Evolutionary conservation across 176 grass and related monocot species (phyloP).

Genomic region (Carex parvula): DNA sequence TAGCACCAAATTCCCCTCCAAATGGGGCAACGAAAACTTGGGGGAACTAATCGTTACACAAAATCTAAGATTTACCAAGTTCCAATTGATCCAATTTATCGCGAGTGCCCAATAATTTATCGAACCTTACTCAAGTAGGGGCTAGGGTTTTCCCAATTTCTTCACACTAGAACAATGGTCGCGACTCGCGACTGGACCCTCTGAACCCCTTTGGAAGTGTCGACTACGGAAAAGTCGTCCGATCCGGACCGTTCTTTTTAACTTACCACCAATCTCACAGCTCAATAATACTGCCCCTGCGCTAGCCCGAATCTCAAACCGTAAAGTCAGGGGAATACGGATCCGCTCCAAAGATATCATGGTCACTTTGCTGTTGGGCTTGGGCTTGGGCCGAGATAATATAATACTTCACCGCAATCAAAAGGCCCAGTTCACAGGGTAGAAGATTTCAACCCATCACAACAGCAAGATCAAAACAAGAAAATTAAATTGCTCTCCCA

Average conservation of each 20-base stretch:
- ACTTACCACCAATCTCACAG: no score
- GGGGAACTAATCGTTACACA: neutral
- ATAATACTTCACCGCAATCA: no score
- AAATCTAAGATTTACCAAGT: no score
- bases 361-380: no score
- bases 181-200: conserved; percentile 3
- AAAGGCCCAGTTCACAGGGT: no score
- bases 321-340: neutral
- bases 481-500: no score
- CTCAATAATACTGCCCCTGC: no score
- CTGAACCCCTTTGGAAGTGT: neutral
- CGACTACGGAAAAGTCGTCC: neutral
- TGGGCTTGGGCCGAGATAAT: no score
- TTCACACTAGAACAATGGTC: neutral
- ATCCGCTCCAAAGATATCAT: neutral
- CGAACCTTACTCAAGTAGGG: neutral
- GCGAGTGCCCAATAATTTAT: neutral
- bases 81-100: neutral
- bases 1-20: neutral
- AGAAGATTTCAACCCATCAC: no score
- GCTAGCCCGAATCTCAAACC: no score
- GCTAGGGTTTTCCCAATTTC: conserved; percentile 11
- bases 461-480: no score
- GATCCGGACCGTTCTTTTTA: neutral
- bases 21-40: neutral